These are phyloP conservation scores for Boletus coccyginus DNA, from an alignment of 768 basidiomycete species.

Conservation along the genomic window DNA sequence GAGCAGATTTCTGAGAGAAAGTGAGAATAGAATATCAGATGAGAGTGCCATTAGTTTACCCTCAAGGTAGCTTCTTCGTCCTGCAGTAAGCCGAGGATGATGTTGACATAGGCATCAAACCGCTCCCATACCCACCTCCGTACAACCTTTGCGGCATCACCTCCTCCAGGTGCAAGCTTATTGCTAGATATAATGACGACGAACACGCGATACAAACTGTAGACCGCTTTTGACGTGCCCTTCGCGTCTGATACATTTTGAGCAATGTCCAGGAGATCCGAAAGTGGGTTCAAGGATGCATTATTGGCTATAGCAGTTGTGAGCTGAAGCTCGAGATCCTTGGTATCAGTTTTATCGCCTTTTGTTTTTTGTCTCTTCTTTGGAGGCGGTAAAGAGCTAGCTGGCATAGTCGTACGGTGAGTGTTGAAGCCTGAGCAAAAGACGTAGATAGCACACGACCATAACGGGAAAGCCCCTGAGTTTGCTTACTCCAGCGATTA, in stretches of 20 bases:
- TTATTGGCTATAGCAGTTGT: conserved; percentile 50
- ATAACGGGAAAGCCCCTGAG: conserved; percentile 5
- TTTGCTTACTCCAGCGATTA: background rate
- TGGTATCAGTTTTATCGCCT: conserved; percentile 26
- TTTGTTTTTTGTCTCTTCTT: conserved; percentile 50
- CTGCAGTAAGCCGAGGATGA: conserved; percentile 67
- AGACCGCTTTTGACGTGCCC: conserved; percentile 70
- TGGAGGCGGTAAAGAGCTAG: conserved; percentile 49
- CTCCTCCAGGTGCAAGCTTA: conserved; percentile 48
- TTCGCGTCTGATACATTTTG: conserved; percentile 46
- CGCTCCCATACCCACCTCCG: conserved; percentile 80
- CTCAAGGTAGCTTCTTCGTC: conserved; percentile 74
- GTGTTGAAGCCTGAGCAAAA: background rate
- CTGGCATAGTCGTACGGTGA: conserved; percentile 18
- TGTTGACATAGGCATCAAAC: conserved; percentile 64
- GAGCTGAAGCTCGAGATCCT: conserved; percentile 54
- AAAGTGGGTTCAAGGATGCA: conserved; percentile 71
- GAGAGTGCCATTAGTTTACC: conserved; percentile 42
- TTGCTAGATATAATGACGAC: conserved; percentile 58
- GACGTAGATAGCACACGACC: background rate
- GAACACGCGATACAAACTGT: conserved; percentile 80
- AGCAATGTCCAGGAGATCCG: conserved; percentile 67
- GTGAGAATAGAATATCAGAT: conserved; percentile 1
- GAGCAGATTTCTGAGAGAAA: conserved; percentile 53
- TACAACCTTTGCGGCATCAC: conserved; percentile 57